phyloP scores from a whole-genome alignment of 371 early-diverging fungal genomes.

The Mortierella sp. region DNA sequence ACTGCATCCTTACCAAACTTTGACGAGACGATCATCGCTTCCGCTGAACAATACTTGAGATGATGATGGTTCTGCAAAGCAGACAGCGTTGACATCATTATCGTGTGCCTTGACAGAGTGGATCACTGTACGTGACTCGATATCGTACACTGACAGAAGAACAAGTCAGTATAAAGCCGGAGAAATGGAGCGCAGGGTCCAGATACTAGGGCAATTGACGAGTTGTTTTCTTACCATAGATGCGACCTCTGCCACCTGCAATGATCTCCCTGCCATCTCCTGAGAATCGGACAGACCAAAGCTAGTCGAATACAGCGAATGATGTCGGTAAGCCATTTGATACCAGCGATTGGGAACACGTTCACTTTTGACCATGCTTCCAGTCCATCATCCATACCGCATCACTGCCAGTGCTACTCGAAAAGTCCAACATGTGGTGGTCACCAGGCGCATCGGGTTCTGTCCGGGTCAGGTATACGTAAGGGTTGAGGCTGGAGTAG shows the following conservation, averaged over 20 bases:
- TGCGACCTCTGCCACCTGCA: slow-evolving; percentile 59
- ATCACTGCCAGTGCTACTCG: slow-evolving; percentile 13
- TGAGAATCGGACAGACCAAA: slow-evolving; percentile 76
- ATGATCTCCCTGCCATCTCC: slow-evolving; percentile 67
- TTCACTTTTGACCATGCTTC: no score
- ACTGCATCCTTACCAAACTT: slow-evolving; percentile 59
- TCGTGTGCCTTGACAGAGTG: slow-evolving; percentile 58
- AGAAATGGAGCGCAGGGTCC: no score
- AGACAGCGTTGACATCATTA: slow-evolving; percentile 69
- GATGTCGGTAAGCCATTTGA: no score
- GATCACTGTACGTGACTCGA: slow-evolving; percentile 58
- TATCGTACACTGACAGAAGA: slow-evolving; percentile 60
- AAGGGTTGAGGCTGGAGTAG: slow-evolving; percentile 68
- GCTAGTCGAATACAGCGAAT: slow-evolving; percentile 20
- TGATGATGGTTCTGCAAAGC: slow-evolving; percentile 66
- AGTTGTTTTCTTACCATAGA: slow-evolving; percentile 60
- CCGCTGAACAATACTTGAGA: slow-evolving; percentile 70
- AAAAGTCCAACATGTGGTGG: slow-evolving; percentile 57
- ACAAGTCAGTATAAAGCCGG: background rate
- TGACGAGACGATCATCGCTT: slow-evolving; percentile 68
- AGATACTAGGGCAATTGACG: no score
- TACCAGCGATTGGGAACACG: no score
- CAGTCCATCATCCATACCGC: slow-evolving; percentile 53
- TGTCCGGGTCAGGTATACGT: slow-evolving; percentile 60
- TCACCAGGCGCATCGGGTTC: slow-evolving; percentile 47